These are phyloP conservation scores for Cyclotella kingstonii DNA, from an alignment of 108 stramenopile genomes.

Conservation along the genomic window DNA sequence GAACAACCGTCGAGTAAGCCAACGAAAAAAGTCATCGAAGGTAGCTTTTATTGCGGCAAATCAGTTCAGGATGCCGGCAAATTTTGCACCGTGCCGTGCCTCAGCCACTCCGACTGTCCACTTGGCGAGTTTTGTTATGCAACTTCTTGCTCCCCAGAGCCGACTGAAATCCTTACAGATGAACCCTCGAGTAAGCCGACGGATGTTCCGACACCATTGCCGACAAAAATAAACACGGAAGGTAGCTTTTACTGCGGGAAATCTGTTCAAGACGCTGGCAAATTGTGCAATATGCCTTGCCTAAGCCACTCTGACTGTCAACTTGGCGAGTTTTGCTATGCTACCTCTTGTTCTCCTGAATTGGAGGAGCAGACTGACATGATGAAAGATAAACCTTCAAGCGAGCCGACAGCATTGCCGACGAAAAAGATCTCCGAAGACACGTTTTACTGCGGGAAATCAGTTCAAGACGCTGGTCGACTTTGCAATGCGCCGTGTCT, in stretches of 20 bases:
- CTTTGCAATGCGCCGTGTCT: constrained; percentile 1
- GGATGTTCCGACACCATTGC: constrained; percentile 25
- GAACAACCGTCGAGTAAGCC: background rate
- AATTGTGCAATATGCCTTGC: no score
- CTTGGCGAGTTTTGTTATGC: no score
- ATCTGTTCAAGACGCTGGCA: no score
- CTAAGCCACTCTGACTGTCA: no score
- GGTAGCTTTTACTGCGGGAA: background rate
- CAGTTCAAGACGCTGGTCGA: constrained; percentile 4
- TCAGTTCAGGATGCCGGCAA: constrained; percentile 6
- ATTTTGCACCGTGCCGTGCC: constrained; percentile 11
- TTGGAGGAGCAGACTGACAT: background rate
- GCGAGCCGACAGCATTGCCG: constrained; percentile 21
- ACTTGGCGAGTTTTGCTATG: constrained; percentile 12
- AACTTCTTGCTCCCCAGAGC: no score
- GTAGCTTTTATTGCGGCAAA: constrained; percentile 9
- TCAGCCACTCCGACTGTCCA: constrained; percentile 14
- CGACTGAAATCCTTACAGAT: constrained; percentile 1
- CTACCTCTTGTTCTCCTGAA: background rate
- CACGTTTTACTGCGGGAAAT: constrained; percentile 11
- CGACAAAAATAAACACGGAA: background rate
- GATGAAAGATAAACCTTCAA: constrained; percentile 13
- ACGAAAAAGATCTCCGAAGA: background rate
- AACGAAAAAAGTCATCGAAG: constrained; percentile 1
- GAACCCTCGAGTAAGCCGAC: constrained; percentile 35